Conservation (phyloP, 371 early-diverging fungal genomes). For the Mortierella polycephala region DNA sequence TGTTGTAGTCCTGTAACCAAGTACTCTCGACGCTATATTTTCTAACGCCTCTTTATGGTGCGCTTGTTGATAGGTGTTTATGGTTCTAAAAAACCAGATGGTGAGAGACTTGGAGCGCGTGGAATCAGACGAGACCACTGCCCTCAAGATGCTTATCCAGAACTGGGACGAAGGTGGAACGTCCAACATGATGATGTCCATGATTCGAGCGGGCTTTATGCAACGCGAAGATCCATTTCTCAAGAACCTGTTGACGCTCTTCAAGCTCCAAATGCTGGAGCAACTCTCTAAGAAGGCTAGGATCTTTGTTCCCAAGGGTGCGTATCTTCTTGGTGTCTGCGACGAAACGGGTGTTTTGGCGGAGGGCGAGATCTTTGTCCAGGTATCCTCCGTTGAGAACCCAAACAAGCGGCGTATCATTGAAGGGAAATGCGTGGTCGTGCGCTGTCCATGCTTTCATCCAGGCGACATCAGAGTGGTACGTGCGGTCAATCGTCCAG, state of each 20-base stretch:
- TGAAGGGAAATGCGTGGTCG: conserved; percentile 64
- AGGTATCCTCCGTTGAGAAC: conserved; percentile 55
- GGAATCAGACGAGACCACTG: conserved; percentile 56
- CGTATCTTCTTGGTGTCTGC: conserved; percentile 78
- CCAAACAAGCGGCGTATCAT: conserved; percentile 47
- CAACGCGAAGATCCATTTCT: conserved; percentile 65
- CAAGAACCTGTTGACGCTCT: conserved; percentile 65
- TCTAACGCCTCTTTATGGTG: neutral
- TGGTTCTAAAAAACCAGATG: conserved; percentile 61
- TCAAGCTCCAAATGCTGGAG: conserved; percentile 64
- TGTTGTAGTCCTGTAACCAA: neutral
- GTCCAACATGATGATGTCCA: conserved; percentile 58
- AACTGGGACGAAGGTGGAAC: conserved; percentile 71
- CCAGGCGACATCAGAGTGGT: conserved; percentile 87
- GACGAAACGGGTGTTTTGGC: conserved; percentile 78
- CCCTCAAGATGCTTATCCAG: conserved; percentile 59
- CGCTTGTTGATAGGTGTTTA: conserved; percentile 53
- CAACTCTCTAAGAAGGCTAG: conserved; percentile 77
- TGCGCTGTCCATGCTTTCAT: conserved; percentile 83
- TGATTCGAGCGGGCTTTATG: conserved; percentile 71
- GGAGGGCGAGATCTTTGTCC: conserved; percentile 78
- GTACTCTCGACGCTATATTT: neutral
- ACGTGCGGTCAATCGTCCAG: conserved; percentile 69
- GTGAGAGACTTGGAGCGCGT: conserved; percentile 59
- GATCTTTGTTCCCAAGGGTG: conserved; percentile 75